Evolutionary conservation across 1,284 basidiomycete species (phyloP), one percentile per base, ranked within the genome.

Genomic region (Puccinia polysora): DNA sequence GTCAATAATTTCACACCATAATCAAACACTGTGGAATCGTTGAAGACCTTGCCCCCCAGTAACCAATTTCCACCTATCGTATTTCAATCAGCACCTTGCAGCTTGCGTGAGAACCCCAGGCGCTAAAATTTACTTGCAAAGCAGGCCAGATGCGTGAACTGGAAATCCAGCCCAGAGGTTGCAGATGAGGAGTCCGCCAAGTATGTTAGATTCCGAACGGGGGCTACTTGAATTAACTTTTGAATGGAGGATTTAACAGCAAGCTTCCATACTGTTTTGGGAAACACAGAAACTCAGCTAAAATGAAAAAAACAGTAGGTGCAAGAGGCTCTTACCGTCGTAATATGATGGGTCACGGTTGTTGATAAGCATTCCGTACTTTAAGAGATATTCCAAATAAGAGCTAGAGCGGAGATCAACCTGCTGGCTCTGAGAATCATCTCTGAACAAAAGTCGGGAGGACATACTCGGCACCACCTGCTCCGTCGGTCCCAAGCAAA

Each of bases 241-340:
- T 72, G n/a, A 34, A 72, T 72, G 4, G 69, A 72, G 18, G 69
- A 72, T 56, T 53, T 20, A 8, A 72, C 69, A 7, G 69, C 69
- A 32, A 45, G 47, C 45, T 49, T 63, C 69, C 69, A 72, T 1
- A 52, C 69, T 72, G 18, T 45, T 15, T 14, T n/a, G n/a, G n/a
- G n/a, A n/a, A n/a, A n/a, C n/a, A n/a, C n/a, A n/a, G n/a, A n/a
- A n/a, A n/a, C n/a, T n/a, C n/a, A n/a, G n/a, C n/a, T n/a, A n/a
- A n/a, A n/a, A n/a, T n/a, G n/a, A n/a, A n/a, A n/a, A n/a, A n/a
- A n/a, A n/a, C n/a, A n/a, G n/a, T n/a, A n/a, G n/a, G n/a, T n/a
- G n/a, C n/a, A n/a, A n/a, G n/a, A n/a, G n/a, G 40, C 2, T 12
- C 23, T 20, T 36, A 72, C 69, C 52, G n/a, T 63, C 30, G 15